These are phyloP conservation scores for Apophysomyces elegans DNA, from an alignment of 371 early-diverging fungal genomes.

Conservation along the genomic window DNA sequence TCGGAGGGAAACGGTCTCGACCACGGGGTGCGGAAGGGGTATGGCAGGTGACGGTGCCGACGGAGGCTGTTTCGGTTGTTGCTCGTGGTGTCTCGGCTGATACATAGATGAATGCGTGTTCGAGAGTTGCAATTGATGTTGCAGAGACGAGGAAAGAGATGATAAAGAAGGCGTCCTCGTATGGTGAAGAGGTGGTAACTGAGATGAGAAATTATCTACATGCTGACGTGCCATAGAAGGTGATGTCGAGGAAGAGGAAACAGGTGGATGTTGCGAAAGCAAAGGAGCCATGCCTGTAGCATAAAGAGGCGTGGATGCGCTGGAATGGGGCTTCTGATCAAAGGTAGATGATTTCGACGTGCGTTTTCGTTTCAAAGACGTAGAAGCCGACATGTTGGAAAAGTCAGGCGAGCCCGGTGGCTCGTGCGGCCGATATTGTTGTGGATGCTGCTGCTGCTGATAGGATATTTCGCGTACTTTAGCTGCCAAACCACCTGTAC, in stretches of 20 bases:
- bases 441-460: conserved; percentile 15
- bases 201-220: conserved; percentile 22
- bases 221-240: conserved; percentile 16
- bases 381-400: conserved; percentile 14
- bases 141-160: conserved; percentile 12
- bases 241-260: conserved; percentile 19
- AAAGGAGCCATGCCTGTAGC: conserved; percentile 21
- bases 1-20: conserved; percentile 52
- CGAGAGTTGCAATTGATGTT: conserved; percentile 13
- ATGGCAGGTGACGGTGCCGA: conserved; percentile 10
- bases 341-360: conserved; percentile 25
- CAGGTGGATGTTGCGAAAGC: conserved; percentile 21
- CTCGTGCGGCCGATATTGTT: conserved; percentile 18
- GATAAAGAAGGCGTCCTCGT: conserved; percentile 10
- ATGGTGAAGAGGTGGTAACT: conserved; percentile 23
- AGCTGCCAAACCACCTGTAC: conserved; percentile 37
- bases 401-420: conserved; percentile 34
- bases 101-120: not conserved
- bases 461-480: conserved; percentile 41
- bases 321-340: conserved; percentile 26
- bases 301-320: conserved; percentile 45
- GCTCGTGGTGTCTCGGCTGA: conserved; percentile 19
- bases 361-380: conserved; percentile 12
- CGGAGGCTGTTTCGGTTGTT: conserved; percentile 21
- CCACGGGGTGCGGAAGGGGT: conserved; percentile 14